phyloP scores from a whole-genome alignment of 169 alveolate genomes.

The Plasmodium billcollinsi region DNA sequence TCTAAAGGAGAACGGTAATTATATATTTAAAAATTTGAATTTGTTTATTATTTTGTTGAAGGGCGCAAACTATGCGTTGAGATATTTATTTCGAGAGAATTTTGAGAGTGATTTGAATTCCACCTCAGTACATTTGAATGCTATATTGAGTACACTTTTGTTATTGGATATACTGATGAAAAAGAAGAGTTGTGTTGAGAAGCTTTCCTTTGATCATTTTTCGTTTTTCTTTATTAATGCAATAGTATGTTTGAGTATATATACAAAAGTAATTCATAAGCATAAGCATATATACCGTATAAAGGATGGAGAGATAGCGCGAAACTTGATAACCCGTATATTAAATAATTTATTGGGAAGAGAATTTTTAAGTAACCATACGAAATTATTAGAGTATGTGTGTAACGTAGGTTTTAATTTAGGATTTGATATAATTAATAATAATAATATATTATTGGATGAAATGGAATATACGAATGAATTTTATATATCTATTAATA shows the following conservation, averaged over 20 bases:
- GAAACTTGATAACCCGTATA: constrained; percentile 49
- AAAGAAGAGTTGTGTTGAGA: constrained; percentile 55
- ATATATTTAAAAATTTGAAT: constrained; percentile 51
- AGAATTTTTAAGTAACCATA: constrained; percentile 57
- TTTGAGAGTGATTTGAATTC: constrained; percentile 35
- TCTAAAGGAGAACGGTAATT: constrained; percentile 41
- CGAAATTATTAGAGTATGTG: constrained; percentile 55
- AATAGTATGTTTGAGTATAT: constrained; percentile 69
- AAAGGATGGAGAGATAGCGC: constrained; percentile 54
- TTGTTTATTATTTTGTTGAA: constrained; percentile 46
- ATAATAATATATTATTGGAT: constrained; percentile 30
- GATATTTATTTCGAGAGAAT: constrained; percentile 43
- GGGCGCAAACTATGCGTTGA: constrained; percentile 55
- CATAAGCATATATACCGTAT: constrained; percentile 43
- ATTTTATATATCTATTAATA: constrained; percentile 44
- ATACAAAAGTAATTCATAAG: constrained; percentile 56
- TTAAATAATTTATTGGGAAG: constrained; percentile 55
- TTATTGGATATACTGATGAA: constrained; percentile 68
- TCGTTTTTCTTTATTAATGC: constrained; percentile 61
- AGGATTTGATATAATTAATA: constrained; percentile 71
- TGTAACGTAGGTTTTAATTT: constrained; percentile 41
- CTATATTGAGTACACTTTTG: constrained; percentile 36
- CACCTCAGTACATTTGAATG: constrained; percentile 56
- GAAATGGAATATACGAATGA: constrained; percentile 15
- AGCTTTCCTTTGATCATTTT: constrained; percentile 54